Conservation (phyloP, 2,329 filamentous ascomycete species). For the Pseudohalonectria lignicola region DNA sequence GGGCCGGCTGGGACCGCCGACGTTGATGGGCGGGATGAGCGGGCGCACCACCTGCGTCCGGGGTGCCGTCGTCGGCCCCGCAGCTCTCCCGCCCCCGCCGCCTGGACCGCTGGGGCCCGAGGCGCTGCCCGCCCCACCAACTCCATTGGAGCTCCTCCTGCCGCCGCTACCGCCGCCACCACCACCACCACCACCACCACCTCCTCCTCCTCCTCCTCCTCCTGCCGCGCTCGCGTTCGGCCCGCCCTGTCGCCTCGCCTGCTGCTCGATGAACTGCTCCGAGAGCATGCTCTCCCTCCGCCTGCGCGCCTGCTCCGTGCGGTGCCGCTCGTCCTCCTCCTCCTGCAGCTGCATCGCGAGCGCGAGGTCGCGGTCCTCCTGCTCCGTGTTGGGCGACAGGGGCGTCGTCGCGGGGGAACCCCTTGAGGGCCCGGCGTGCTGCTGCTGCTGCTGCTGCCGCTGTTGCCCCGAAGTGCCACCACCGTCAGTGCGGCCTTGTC, state of each 20-base stretch:
- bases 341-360: slow-evolving; percentile 89
- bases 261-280: slow-evolving; percentile 59
- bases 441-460: not conserved
- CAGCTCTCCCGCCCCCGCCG: slow-evolving; percentile 4
- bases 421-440: not conserved
- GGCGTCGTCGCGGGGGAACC: slow-evolving; percentile 8
- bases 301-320: slow-evolving; percentile 47
- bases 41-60: slow-evolving; percentile 30
- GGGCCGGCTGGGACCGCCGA: too few relatives aligned
- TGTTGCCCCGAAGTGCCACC: not conserved
- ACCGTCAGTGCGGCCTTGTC: slow-evolving; percentile 3
- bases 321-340: slow-evolving; percentile 74
- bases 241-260: slow-evolving; percentile 26
- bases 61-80: slow-evolving; percentile 11
- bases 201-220: slow-evolving; percentile 12
- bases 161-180: slow-evolving; percentile 22
- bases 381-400: slow-evolving; percentile 36
- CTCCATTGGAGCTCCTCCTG: slow-evolving; percentile 31
- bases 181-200: slow-evolving; percentile 12
- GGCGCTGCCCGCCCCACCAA: slow-evolving; percentile 11
- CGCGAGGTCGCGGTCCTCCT: slow-evolving; percentile 81
- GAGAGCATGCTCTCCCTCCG: slow-evolving; percentile 57
- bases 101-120: slow-evolving; percentile 4
- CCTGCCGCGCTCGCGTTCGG: slow-evolving; percentile 12
- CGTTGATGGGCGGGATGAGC: slow-evolving; percentile 33